Evolutionary conservation across 2,329 filamentous ascomycete species (phyloP).

Genomic region (Trichoderma breve): DNA sequence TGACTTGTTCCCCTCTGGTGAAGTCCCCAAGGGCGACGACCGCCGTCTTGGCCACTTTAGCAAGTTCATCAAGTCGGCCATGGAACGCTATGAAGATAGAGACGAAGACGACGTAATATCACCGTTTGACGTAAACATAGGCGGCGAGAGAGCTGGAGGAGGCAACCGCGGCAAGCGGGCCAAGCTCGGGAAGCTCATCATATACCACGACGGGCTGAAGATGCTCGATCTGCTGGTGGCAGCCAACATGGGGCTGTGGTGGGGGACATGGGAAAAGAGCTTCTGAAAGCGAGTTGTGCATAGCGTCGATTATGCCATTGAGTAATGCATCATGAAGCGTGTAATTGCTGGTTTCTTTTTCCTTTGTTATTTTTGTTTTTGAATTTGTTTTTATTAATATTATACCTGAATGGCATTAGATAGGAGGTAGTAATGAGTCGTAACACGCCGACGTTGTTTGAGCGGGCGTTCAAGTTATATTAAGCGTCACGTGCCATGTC

Average conservation of each 20-base stretch:
- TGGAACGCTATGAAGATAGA: constrained; percentile 32
- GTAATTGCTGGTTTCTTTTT: not conserved
- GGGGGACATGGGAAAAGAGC: constrained; percentile 74
- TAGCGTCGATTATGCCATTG: not conserved
- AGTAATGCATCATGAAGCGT: not conserved
- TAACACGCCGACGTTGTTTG: not conserved
- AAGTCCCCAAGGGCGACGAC: constrained; percentile 33
- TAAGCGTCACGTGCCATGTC: constrained; percentile 31
- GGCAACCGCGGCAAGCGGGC: constrained; percentile 81
- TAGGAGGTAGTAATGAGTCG: not conserved
- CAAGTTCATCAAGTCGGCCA: constrained; percentile 39
- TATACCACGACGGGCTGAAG: constrained; percentile 85
- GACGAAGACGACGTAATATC: constrained; percentile 41
- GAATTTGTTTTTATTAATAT: not conserved
- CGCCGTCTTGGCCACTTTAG: constrained; percentile 44
- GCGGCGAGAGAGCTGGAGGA: constrained; percentile 80
- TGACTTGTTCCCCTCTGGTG: constrained; percentile 44
- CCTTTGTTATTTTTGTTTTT: not conserved
- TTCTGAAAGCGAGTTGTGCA: constrained; percentile 30
- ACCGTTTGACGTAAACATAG: constrained; percentile 69
- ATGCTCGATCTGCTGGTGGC: constrained; percentile 94
- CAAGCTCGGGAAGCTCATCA: constrained; percentile 89
- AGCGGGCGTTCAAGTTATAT: not conserved
- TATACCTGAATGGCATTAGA: not conserved
- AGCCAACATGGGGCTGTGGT: constrained; percentile 90